phyloP scores from a whole-genome alignment of 805 yeast genomes.

The Priceomyces fermenticarens region DNA sequence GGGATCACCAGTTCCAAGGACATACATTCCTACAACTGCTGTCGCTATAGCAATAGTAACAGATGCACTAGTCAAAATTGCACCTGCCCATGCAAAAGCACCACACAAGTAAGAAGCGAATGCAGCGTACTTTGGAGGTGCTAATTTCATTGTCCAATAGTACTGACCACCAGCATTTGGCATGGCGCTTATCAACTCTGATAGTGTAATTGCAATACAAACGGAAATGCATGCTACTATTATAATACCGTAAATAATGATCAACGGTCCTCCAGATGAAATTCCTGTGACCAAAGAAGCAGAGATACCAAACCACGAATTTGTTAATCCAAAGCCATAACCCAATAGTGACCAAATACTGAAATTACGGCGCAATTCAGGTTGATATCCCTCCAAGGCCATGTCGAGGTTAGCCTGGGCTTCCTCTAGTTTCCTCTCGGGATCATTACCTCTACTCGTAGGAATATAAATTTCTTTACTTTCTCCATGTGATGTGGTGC shows the following conservation, averaged over 20 bases:
- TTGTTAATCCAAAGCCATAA: constrained; percentile 58
- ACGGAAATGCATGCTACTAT: constrained; percentile 46
- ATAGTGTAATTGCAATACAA: constrained; percentile 49
- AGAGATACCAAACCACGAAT: constrained; percentile 61
- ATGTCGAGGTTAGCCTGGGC: neutral
- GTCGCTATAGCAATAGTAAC: constrained; percentile 55
- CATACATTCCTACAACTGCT: constrained; percentile 50
- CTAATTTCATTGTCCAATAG: constrained; percentile 55
- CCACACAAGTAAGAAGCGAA: constrained; percentile 59
- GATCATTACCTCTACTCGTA: neutral
- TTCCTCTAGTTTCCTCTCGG: neutral
- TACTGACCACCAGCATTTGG: constrained; percentile 61
- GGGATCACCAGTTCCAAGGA: constrained; percentile 27
- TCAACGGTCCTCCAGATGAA: constrained; percentile 56
- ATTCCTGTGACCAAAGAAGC: constrained; percentile 56
- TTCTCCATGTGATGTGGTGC: neutral
- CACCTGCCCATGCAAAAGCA: constrained; percentile 60
- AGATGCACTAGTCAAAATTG: constrained; percentile 61
- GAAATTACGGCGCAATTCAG: constrained; percentile 18
- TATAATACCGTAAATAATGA: constrained; percentile 54
- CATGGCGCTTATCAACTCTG: constrained; percentile 52
- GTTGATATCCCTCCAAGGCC: neutral
- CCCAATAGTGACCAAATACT: constrained; percentile 46
- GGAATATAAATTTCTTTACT: neutral
- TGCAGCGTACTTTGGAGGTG: constrained; percentile 46